These are phyloP conservation scores for Fusarium luffae DNA, from an alignment of 2,329 filamentous ascomycete species.

Conservation along the genomic window DNA sequence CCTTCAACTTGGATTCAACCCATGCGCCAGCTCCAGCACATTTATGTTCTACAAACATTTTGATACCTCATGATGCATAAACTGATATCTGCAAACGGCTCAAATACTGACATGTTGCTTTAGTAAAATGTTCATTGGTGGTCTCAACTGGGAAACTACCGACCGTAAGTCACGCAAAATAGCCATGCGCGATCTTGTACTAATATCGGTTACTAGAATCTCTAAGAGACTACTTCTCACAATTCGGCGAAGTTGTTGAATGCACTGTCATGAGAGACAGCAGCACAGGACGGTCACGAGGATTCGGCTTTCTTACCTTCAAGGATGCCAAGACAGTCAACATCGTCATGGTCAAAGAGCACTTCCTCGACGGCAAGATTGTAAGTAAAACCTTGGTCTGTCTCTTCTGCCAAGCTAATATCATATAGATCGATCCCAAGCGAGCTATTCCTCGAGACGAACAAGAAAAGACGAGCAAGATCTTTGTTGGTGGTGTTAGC, in stretches of 20 bases:
- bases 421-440: conserved; percentile 89
- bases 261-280: conserved; percentile 99
- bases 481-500: conserved; percentile 97
- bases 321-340: conserved; percentile 98
- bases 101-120: conserved; percentile 37
- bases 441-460: conserved; percentile 96
- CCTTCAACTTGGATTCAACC: conserved; percentile 28
- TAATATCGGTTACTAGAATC: conserved; percentile 73
- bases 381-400: conserved; percentile 65
- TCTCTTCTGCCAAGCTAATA: conserved; percentile 35
- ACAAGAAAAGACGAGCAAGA: conserved; percentile 98
- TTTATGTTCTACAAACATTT: conserved; percentile 10
- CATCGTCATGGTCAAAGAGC: conserved; percentile 99
- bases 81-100: conserved; percentile 1
- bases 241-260: conserved; percentile 96
- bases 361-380: conserved; percentile 97
- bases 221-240: conserved; percentile 94
- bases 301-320: conserved; percentile 98
- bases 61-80: conserved; percentile 15
- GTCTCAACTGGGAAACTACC: conserved; percentile 98
- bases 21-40: conserved; percentile 17
- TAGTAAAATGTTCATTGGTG: conserved; percentile 99
- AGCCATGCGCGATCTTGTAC: neutral
- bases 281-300: conserved; percentile 89
- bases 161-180: conserved; percentile 75